These are phyloP conservation scores for Cardamine resedifolia DNA, from an alignment of 345 rosid species.

Conservation along the genomic window DNA sequence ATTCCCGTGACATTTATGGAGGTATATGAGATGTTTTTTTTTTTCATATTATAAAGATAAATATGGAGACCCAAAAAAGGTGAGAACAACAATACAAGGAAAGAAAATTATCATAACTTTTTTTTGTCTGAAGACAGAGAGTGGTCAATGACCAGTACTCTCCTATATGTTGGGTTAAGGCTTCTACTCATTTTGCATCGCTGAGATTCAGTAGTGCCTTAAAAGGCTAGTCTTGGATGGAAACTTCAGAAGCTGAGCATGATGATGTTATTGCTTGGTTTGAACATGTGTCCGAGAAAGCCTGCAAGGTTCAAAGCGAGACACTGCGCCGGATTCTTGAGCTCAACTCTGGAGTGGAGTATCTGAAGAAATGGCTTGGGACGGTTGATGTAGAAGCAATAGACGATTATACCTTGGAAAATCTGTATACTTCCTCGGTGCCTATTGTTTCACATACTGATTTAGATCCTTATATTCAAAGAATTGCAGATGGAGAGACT, in stretches of 20 bases:
- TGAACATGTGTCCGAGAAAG: conserved; percentile 51
- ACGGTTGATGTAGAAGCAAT: conserved; percentile 44
- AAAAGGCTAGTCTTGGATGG: conserved; percentile 32
- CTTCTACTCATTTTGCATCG: conserved; percentile 14
- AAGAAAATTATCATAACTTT: background rate
- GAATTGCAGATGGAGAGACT: conserved; percentile 85
- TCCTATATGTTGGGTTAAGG: conserved; percentile 23
- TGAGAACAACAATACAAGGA: conserved; percentile 31
- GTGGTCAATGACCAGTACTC: conserved; percentile 30
- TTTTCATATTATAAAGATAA: conserved; percentile 12
- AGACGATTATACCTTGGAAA: conserved; percentile 63
- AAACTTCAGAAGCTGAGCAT: conserved; percentile 14
- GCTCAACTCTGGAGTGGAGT: conserved; percentile 61
- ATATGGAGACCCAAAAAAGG: conserved; percentile 22
- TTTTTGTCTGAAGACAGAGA: conserved; percentile 8
- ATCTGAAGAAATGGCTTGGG: conserved; percentile 67
- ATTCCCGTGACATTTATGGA: conserved; percentile 27
- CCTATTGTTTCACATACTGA: conserved; percentile 87
- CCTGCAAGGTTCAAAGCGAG: conserved; percentile 57
- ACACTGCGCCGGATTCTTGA: conserved; percentile 72
- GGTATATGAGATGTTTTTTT: conserved; percentile 9
- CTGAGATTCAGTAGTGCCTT: conserved; percentile 3
- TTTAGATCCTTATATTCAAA: conserved; percentile 72
- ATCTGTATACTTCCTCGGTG: conserved; percentile 61
- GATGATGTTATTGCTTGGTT: conserved; percentile 70